Evolutionary conservation across 116 monocot genomes (phyloP).

Genomic region (Cymodocea nodosa): DNA sequence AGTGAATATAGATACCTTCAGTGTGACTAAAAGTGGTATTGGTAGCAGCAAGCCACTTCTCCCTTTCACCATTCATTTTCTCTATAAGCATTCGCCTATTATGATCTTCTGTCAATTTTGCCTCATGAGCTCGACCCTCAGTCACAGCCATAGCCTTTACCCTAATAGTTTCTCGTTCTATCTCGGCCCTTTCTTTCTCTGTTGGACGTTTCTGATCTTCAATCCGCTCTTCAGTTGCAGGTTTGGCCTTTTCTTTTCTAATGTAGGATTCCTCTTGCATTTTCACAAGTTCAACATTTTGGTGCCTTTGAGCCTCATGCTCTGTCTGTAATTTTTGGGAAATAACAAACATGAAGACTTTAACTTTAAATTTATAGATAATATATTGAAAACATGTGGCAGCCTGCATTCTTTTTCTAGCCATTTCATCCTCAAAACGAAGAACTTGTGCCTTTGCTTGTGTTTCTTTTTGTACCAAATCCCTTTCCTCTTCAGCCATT

Average conservation of each 20-base stretch:
- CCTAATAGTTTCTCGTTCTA: constrained; percentile 38
- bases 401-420: constrained; percentile 95
- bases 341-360: background rate
- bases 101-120: constrained; percentile 37
- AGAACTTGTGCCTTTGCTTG: constrained; percentile 84
- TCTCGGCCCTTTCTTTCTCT: constrained; percentile 40
- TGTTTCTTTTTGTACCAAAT: constrained; percentile 69
- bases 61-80: constrained; percentile 65
- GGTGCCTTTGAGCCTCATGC: constrained; percentile 63
- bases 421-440: constrained; percentile 88
- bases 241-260: constrained; percentile 37
- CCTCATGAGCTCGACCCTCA: constrained; percentile 35
- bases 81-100: constrained; percentile 71
- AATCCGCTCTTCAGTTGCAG: constrained; percentile 46
- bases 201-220: constrained; percentile 42
- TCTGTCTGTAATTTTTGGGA: constrained; percentile 43
- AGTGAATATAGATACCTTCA: constrained; percentile 47
- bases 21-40: constrained; percentile 90
- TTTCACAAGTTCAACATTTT: constrained; percentile 81
- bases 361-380: background rate
- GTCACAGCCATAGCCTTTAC: constrained; percentile 40
- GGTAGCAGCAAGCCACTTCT: constrained; percentile 90
- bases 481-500: constrained; percentile 69
- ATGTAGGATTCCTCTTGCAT: constrained; percentile 83
- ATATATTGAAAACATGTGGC: too few relatives aligned